Conservation (phyloP, 2,329 filamentous ascomycete species). For the Colletotrichum liaoningense region DNA sequence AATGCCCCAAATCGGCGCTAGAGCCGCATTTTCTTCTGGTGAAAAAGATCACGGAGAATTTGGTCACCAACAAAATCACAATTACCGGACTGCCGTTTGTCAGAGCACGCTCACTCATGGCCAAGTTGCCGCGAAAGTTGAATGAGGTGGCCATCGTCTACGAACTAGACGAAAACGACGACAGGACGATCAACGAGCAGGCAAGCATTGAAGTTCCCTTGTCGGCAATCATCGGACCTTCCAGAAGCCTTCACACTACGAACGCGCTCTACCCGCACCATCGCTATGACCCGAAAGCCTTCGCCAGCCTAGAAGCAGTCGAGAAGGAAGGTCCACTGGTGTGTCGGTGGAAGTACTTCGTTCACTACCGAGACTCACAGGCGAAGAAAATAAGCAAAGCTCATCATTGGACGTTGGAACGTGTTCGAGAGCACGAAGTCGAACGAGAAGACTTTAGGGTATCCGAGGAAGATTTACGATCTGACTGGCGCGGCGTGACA, state of each 20-base stretch:
- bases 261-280: conserved; percentile 62
- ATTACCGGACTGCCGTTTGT: conserved; percentile 54
- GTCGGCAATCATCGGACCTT: conserved; percentile 48
- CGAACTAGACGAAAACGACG: conserved; percentile 51
- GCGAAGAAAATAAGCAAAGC: conserved; percentile 38
- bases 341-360: conserved; percentile 62
- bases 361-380: conserved; percentile 44
- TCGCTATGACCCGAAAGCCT: conserved; percentile 40
- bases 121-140: conserved; percentile 49
- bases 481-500: conserved; percentile 53
- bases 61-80: conserved; percentile 28
- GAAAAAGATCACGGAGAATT: conserved; percentile 50
- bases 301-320: conserved; percentile 37
- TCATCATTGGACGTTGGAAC: conserved; percentile 50
- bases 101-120: conserved; percentile 48
- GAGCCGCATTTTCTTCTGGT: conserved; percentile 54
- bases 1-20: conserved; percentile 38
- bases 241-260: conserved; percentile 61
- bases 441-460: conserved; percentile 42
- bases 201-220: conserved; percentile 55
- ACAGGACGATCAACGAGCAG: conserved; percentile 45
- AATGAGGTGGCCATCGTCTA: conserved; percentile 60
- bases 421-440: conserved; percentile 46
- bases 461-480: conserved; percentile 44
- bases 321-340: conserved; percentile 54